Base-by-base conservation (phyloP, 2,329 filamentous ascomycete species). In the Xenosphaeropsis pyriputrescens region DNA sequence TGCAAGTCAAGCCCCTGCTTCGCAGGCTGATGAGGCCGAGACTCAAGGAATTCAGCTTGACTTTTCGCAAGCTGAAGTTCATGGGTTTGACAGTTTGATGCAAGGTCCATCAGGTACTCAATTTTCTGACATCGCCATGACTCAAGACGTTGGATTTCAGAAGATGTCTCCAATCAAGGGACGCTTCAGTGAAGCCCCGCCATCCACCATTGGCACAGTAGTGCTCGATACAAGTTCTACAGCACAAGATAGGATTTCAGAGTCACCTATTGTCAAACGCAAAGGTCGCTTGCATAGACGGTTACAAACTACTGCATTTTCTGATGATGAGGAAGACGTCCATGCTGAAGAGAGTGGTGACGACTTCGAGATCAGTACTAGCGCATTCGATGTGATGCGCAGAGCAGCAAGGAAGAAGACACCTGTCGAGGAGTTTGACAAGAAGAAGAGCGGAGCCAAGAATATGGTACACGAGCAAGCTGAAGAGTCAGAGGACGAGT, bases 401-500 rank as follows among this genome's bases (percentile, higher is more conserved):
- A 79, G 78, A 51, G 76, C 70, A 3, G 70, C 72, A 31, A 68
- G 68, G 50, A 70, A 71, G 49, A 72, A 68, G 37, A 60, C 62
- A 5, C 51, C 53, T 7, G 50, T 53, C n/a, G 64, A 69, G 13
- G 64, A 67, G 1, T 93, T 86, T 49, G 72, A 94, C 60, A 84
- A 80, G 58, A 88, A 85, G 58, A 88, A 81, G 56, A 93, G 85
- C 61, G 79, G 83, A 53, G 89, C 88, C 1, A 86, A 78, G 51
- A 78, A 80, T 17, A 83, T 94, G 70, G 69, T 98, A 29, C 75
- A 96, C 46, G 91, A 95, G 47, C 86, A 93, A 54, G 89, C 91
- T 43, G 85, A 94, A 50, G 91, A 98, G 60, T 98, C 91, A 0
- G 93, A 98, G 54, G 91, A 98, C 55, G 91, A 98, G 57, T 98